Base-by-base conservation (phyloP, 2,329 filamentous ascomycete genomes). In the Neonectria faginata region DNA sequence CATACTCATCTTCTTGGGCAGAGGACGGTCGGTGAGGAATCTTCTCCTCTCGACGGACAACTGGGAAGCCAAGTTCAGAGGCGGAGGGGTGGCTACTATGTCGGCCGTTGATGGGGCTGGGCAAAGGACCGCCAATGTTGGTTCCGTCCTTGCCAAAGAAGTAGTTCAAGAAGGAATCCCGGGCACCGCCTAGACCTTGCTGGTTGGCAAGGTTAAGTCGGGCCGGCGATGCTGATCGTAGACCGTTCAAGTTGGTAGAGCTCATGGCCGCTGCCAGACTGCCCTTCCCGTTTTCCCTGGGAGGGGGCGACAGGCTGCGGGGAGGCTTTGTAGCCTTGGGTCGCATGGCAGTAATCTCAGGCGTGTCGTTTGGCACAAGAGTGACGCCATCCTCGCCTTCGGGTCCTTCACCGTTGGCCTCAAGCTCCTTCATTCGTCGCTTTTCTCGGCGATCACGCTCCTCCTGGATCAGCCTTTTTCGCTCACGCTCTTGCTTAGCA, bases 91-190 rank as follows among this genome's bases (percentile, higher is more conserved):
- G 91, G 81, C 88, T 94, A 54, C 93, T 89, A 76, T 97, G 93
- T 70, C 94, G 85, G 58, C 70, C 70, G 59, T 75, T 72, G 51
- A 71, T 65, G 14, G 73, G 70, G 61, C 69, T 72, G 4, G 76
- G 83, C 75, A 64, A 82, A 74, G 62, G 84, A 81, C 60, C 64
- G 4, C 73, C 71, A 11, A 73, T 70, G 42, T 74, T 73, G 27
- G 87, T 84, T 51, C 92, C 92, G 66, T 99, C 96, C 77, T 99
- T 98, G 73, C 96, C 94, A 75, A 99, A 99, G 81, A 99, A 99
- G 80, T 99, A 99, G 80, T 95, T 98, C 67, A 99, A 80, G 84
- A 99, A 99, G 0, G 94, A 97, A 80, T 99, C 96, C 67, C 91
- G 88, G 44, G 92, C 88, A 65, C 83, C 87, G 61, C 90, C 89